Base-by-base conservation (phyloP, 257 asterid species). In the Avicennia marina region DNA sequence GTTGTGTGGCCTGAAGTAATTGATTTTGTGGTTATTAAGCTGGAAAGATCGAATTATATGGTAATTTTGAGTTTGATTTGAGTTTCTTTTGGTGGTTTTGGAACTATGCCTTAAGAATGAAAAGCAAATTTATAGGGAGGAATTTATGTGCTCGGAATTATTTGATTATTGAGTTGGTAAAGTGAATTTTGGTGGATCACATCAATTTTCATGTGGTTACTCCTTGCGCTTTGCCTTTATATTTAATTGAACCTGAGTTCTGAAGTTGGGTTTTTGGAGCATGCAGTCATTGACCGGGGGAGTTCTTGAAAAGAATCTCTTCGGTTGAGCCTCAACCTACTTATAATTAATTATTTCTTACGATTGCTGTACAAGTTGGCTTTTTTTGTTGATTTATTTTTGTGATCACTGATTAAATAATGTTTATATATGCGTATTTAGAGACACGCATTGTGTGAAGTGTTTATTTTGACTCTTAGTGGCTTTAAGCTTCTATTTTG, bases 191-290 rank as follows among this genome's bases (percentile, higher is more conserved):
- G 24, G 42, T 33, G 47, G 6, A 24, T 61, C 27, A 5, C 12
- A 2, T 36, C 11, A 4, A 24, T 11, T 52, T 78, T 38, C 47
- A 42, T 59, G 60, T 39, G 54, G 42, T n/a, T 20, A 55, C 57
- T 58, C 55, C 33, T 0, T 32, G 60, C 60, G 40, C 20, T 26
- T 63, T 19, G 18, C 6, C 47, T 19, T 33, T 64, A 1, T 54
- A n/a, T n/a, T n/a, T 15, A 1, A 29, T 53, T 22, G 48, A 57
- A 56, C 57, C 40, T 40, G 74, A 67, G 87, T 75, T 76, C 82
- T 76, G 68, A 33, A 12, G 53, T 50, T 61, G 45, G 40, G 21
- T 63, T 21, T 26, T 46, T 49, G 58, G 43, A 43, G 38, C 12
- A 16, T 40, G 25, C 20, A 20, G 33, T 19, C 7, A 6, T 25